Evolutionary conservation across 495 filamentous ascomycete genomes (phyloP), one percentile per base, ranked within the genome.

Genomic region (Aspergillus carlsbadensis): DNA sequence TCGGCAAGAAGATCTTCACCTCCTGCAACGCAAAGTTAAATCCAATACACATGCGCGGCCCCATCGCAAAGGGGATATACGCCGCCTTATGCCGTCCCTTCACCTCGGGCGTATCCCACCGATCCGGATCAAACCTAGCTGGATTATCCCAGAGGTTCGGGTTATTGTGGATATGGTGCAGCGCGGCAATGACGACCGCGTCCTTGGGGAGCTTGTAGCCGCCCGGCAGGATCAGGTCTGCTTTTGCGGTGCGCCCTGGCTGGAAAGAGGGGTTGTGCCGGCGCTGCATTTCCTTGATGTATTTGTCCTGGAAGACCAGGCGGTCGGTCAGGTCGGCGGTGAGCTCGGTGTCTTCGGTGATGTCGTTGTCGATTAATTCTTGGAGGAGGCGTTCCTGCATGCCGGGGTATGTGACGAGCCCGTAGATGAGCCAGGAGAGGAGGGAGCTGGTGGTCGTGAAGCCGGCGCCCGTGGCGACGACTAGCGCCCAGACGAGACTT

Each of bases 11-110:
- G 1, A 79, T 66, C 67, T 81, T 81, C 55, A 82, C 66, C 54
- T 85, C 80, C 43, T 70, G 65, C 18, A 85, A 58, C 0, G 81
- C 82, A 61, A 84, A 80, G 62, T 83, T 84, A 63, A 84, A 84
- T 0, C 81, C 81, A 52, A 85, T 80, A 60, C 81, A 84, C 59
- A 69, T 70, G 0, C 82, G 63, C 0, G 67, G 66, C 0, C 81
- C 82, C 7, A 72, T 68, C 0, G 74, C 81, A 43, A 85, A 84
- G 0, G 81, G 81, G 3, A 77, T 67, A 60, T 84, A 85, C 1
- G 75, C 58, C 2, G 61, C 69, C 40, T 70, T 70, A 39, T 75
- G 77, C 8, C 71, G 45, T 40, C 65, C 69, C 65, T 80, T 76
- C 22, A 78, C 75, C 51, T 71, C 66, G 0, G 78, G 74, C 0